Evolutionary conservation across 2,329 filamentous ascomycete genomes (phyloP).

Genomic region (Cladosporium phlei): DNA sequence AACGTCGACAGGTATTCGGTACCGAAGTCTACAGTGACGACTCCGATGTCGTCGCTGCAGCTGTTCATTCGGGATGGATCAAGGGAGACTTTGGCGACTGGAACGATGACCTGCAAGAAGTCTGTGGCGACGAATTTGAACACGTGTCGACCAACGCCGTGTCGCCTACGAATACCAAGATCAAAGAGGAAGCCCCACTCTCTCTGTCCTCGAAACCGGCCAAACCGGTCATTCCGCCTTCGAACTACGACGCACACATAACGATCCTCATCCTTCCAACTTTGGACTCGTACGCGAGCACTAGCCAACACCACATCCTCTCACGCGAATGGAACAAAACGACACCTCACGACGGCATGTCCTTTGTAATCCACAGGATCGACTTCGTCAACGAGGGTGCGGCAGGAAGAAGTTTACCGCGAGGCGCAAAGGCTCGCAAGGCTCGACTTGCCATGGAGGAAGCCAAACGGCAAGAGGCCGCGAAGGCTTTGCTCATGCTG

Average conservation of each 20-base stretch:
- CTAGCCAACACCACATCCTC: conserved; percentile 72
- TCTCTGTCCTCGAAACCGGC: conserved; percentile 30
- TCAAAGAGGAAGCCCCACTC: conserved; percentile 15
- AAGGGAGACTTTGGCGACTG: conserved; percentile 74
- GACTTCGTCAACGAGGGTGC: conserved; percentile 79
- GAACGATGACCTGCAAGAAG: conserved; percentile 29
- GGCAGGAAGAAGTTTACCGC: conserved; percentile 42
- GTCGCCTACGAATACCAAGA: background rate
- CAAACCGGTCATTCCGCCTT: conserved; percentile 60
- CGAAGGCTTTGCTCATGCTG: conserved; percentile 30
- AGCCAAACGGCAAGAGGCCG: conserved; percentile 29
- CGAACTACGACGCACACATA: conserved; percentile 76
- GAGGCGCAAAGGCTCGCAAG: conserved; percentile 45
- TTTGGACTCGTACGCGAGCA: conserved; percentile 69
- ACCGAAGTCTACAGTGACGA: conserved; percentile 95
- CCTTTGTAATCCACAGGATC: conserved; percentile 76
- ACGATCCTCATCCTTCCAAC: conserved; percentile 78
- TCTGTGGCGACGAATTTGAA: conserved; percentile 35
- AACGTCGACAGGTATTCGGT: conserved; percentile 79
- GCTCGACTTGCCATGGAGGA: conserved; percentile 43
- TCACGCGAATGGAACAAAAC: conserved; percentile 71
- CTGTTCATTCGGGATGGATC: conserved; percentile 90
- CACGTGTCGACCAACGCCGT: conserved; percentile 20
- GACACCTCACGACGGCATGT: conserved; percentile 70
- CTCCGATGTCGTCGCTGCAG: conserved; percentile 85